These are phyloP conservation scores for Chalaropsis ovoidea DNA, from an alignment of 2,329 filamentous ascomycete genomes.

Conservation along the genomic window DNA sequence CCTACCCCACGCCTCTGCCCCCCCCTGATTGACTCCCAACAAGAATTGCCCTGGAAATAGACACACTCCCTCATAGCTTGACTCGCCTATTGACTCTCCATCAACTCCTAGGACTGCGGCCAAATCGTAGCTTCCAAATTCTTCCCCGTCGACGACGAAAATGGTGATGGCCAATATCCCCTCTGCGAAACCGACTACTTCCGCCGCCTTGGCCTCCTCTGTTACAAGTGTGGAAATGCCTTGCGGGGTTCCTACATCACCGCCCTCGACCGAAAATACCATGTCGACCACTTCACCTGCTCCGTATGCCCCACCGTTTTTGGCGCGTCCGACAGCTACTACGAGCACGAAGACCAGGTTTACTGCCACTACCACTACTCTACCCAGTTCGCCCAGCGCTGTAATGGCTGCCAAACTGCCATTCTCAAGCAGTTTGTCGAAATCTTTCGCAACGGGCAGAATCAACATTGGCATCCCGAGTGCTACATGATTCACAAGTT, in stretches of 20 bases:
- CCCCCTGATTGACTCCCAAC: not conserved
- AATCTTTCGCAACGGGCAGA: constrained; percentile 94
- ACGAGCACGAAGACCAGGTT: constrained; percentile 91
- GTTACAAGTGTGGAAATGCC: constrained; percentile 83
- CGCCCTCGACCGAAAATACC: constrained; percentile 92
- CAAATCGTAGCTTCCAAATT: constrained; percentile 98
- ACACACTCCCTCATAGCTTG: constrained; percentile 17
- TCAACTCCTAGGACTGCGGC: constrained; percentile 65
- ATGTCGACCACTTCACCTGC: constrained; percentile 98
- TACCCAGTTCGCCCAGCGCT: constrained; percentile 89
- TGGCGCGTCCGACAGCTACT: constrained; percentile 95
- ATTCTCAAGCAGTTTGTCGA: constrained; percentile 99
- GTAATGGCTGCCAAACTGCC: constrained; percentile 91
- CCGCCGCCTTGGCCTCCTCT: constrained; percentile 77
- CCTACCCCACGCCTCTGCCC: not conserved
- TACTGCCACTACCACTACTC: constrained; percentile 99
- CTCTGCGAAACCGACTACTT: constrained; percentile 98
- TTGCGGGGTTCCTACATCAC: constrained; percentile 96
- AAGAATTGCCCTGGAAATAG: not conserved
- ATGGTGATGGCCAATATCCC: constrained; percentile 77
- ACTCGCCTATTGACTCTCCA: constrained; percentile 23
- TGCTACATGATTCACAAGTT: constrained; percentile 99
- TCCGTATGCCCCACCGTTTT: constrained; percentile 97
- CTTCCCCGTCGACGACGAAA: constrained; percentile 89
- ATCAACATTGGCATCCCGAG: constrained; percentile 98